Evolutionary conservation across 495 filamentous ascomycete species (phyloP), one percentile per base, ranked within the genome.

Genomic region (Cryomyces minteri): DNA sequence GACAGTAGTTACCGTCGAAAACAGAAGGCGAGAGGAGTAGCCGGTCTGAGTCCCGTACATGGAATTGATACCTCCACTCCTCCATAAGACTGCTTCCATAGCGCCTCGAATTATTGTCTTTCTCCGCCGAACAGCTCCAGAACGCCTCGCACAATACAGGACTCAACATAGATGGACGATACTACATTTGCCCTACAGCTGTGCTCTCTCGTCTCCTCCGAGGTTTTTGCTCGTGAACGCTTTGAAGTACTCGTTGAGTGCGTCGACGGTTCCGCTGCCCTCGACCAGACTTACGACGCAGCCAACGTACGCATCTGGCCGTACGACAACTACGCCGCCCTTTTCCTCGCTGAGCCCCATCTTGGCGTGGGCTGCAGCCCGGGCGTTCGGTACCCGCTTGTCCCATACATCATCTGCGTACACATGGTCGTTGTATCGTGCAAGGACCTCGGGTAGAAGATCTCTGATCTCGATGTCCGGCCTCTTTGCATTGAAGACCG

Each of bases 391-490:
- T 1, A 82, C 77, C 9, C 73, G 66, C 39, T 69, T 63, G 58
- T 88, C 82, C 69, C 77, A 80, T 38, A 83, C 70, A 61, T 92
- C 82, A 51, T 94, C 86, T 5, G 84, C 80, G 54, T 92, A 94
- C 40, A 94, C 70, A 58, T 90, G 80, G 52, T 87, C 75, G 49
- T 77, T 67, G 63, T 93, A 93, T 44, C 82, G 67, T 2, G 73
- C 75, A 31, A 88, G 65, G 9, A 82, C 53, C 36, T 70, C 63
- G 28, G 85, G 86, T 29, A 88, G 67, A 52, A 76, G 62, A 14
- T 71, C 65, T 11, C 66, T 52, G 45, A 90, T 74, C 51, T 83
- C 79, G 45, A 90, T 66, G 31, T 69, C 59, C 40, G 71, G 65
- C 49, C 82, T 74, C 48, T 67, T 59, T 0, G 69, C 69, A 38